These are phyloP conservation scores for Boeremia lycopersici DNA, from an alignment of 2,329 filamentous ascomycete genomes.

Conservation along the genomic window DNA sequence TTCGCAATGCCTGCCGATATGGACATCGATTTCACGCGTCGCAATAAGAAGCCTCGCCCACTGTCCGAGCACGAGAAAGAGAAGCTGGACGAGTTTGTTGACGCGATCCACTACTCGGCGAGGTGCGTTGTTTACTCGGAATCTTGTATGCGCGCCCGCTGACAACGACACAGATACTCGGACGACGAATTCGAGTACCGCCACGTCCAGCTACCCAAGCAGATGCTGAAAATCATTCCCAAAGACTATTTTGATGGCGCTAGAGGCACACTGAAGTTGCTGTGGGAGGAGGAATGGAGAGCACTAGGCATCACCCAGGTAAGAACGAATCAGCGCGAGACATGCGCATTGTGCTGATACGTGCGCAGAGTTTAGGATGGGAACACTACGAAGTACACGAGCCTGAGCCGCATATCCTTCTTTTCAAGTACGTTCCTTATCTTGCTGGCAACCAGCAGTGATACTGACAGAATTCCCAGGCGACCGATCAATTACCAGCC, in stretches of 20 bases:
- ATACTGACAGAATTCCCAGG: constrained; percentile 53
- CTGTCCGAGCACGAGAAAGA: constrained; percentile 81
- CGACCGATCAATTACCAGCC: constrained; percentile 85
- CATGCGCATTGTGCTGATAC: constrained; percentile 15
- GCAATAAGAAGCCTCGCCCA: constrained; percentile 83
- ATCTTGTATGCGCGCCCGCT: constrained; percentile 22
- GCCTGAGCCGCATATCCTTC: constrained; percentile 94
- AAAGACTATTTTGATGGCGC: constrained; percentile 89
- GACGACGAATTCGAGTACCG: constrained; percentile 95
- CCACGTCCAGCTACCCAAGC: constrained; percentile 95
- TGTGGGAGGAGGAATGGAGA: constrained; percentile 99
- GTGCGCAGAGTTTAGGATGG: constrained; percentile 86
- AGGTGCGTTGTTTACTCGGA: constrained; percentile 63
- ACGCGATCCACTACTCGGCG: constrained; percentile 93
- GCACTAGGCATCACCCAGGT: constrained; percentile 97
- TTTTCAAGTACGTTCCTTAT: constrained; percentile 82
- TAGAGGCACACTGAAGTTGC: constrained; percentile 90
- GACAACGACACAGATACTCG: constrained; percentile 72
- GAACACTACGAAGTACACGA: constrained; percentile 99
- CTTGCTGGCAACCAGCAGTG: background rate
- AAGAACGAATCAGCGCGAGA: constrained; percentile 22
- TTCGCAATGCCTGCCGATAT: constrained; percentile 43
- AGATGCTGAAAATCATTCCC: constrained; percentile 96
- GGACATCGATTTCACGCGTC: constrained; percentile 80
- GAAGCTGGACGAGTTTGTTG: constrained; percentile 86